These are phyloP conservation scores for Oehlia diaphana DNA, from an alignment of 192 early-diverging fungal species.

Conservation along the genomic window DNA sequence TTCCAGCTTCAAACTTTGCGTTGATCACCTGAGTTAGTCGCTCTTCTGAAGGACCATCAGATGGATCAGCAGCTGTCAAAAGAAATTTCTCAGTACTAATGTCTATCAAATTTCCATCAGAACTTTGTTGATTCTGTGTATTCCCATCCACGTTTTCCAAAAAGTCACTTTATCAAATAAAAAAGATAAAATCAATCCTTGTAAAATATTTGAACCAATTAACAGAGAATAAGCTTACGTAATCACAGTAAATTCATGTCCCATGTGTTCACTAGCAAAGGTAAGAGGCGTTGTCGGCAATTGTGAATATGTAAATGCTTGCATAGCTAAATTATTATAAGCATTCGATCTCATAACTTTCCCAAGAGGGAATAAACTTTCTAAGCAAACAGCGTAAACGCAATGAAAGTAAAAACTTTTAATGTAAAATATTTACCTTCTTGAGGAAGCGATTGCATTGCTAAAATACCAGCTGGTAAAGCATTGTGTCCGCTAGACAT, in stretches of 20 bases:
- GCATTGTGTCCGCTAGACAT: not conserved
- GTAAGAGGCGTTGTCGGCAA: slow-evolving; percentile 57
- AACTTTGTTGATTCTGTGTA: slow-evolving; percentile 34
- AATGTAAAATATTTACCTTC: slow-evolving; percentile 4
- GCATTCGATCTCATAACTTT: not conserved
- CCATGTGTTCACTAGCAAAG: slow-evolving; percentile 77
- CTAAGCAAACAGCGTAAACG: not conserved
- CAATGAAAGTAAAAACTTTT: not conserved
- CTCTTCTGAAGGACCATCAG: slow-evolving; percentile 81
- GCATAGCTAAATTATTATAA: slow-evolving; percentile 13
- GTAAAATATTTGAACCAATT: slow-evolving; percentile 1
- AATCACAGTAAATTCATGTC: slow-evolving; percentile 79
- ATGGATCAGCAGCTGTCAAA: slow-evolving; percentile 90
- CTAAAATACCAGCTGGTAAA: slow-evolving; percentile 2
- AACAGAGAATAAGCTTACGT: slow-evolving; percentile 35
- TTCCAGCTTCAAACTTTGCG: slow-evolving; percentile 94
- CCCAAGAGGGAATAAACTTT: not conserved
- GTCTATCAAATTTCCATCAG: slow-evolving; percentile 42
- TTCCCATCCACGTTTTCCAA: slow-evolving; percentile 51
- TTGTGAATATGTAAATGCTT: slow-evolving; percentile 13
- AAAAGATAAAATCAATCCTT: not conserved
- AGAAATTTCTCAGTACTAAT: slow-evolving; percentile 81
- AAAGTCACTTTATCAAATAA: slow-evolving; percentile 51
- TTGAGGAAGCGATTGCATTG: slow-evolving; percentile 8
- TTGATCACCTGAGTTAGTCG: slow-evolving; percentile 89